These are phyloP conservation scores for Jamesozyma piceae DNA, from an alignment of 805 yeast genomes.

Conservation along the genomic window DNA sequence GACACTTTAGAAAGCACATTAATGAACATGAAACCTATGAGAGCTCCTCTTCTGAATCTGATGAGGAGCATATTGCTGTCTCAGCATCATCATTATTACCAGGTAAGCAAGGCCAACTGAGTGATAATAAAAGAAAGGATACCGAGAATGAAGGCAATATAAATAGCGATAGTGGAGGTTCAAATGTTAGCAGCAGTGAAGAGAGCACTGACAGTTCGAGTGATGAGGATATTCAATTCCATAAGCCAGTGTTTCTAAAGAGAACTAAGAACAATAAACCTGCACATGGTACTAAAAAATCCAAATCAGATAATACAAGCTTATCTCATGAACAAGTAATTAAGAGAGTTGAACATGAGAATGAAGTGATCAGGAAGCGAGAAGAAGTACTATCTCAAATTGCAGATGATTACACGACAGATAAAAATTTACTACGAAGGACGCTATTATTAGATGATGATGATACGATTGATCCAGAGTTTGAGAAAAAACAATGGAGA, in stretches of 20 bases:
- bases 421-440: conserved; percentile 17
- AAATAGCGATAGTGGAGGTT: conserved; percentile 5
- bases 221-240: conserved; percentile 16
- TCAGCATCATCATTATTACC: not conserved
- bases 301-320: not conserved
- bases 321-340: conserved; percentile 2
- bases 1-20: conserved; percentile 14
- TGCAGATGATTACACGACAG: conserved; percentile 17
- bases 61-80: not conserved
- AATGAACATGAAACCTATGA: not conserved
- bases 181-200: conserved; percentile 2
- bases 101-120: not conserved
- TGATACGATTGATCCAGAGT: conserved; percentile 18
- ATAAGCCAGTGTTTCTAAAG: conserved; percentile 23
- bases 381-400: conserved; percentile 7
- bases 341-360: conserved; percentile 12
- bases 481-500: conserved; percentile 19
- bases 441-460: conserved; percentile 21
- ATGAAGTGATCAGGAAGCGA: conserved; percentile 6
- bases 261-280: not conserved
- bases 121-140: conserved; percentile 3
- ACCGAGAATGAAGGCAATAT: conserved; percentile 8
- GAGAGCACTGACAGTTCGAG: conserved; percentile 9
- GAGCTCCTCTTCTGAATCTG: not conserved
- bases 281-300: not conserved